These are phyloP conservation scores for Seiridium unicorne DNA, from an alignment of 2,329 filamentous ascomycete species.

Conservation along the genomic window DNA sequence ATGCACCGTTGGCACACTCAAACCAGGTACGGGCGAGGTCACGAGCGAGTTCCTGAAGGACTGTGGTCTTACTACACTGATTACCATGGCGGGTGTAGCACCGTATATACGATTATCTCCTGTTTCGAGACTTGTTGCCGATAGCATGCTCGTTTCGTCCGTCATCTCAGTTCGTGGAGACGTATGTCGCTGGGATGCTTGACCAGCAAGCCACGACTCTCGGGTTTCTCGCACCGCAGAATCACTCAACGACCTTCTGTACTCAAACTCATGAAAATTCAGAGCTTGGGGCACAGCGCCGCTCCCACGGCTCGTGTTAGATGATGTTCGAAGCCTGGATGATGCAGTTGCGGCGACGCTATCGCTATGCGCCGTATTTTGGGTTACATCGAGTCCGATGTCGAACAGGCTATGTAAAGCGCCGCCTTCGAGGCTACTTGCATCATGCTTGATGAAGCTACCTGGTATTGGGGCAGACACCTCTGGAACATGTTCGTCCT, in stretches of 20 bases:
- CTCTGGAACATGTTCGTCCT: slow-evolving; percentile 16
- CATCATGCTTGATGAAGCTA: slow-evolving; percentile 21
- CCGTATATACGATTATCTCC: neutral
- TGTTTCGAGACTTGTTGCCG: neutral
- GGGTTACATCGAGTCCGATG: slow-evolving; percentile 9
- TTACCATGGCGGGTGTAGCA: neutral
- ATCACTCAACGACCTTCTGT: neutral
- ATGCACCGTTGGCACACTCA: slow-evolving; percentile 19
- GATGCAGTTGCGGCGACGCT: neutral
- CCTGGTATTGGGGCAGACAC: slow-evolving; percentile 28
- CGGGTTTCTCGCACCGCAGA: neutral
- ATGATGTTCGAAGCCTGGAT: neutral
- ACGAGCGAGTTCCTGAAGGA: neutral
- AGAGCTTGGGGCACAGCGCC: neutral
- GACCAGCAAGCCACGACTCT: slow-evolving; percentile 2
- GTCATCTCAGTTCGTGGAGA: neutral
- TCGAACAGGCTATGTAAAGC: slow-evolving; percentile 17
- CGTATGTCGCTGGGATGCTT: neutral
- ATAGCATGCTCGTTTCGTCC: neutral
- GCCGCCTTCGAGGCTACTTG: slow-evolving; percentile 12
- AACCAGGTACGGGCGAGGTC: neutral
- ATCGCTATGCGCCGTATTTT: neutral
- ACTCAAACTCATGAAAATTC: neutral
- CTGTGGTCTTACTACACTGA: neutral
- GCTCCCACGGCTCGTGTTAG: slow-evolving; percentile 4